phyloP scores from a whole-genome alignment of 2,329 filamentous ascomycete species.

The Trichoderma sp. region DNA sequence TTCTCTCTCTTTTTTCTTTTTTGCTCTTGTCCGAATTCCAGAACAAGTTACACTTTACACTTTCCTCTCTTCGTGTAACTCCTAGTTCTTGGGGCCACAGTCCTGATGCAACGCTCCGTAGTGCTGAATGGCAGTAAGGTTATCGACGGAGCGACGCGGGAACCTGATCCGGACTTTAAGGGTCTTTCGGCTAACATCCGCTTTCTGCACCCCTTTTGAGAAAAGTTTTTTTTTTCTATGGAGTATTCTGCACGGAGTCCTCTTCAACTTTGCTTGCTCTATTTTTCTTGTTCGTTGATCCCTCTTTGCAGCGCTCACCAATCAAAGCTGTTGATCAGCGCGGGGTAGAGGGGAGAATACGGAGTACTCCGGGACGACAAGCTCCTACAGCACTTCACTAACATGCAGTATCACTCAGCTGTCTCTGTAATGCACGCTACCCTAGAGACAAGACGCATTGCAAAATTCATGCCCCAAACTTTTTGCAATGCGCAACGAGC shows the following conservation, averaged over 20 bases:
- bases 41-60: neutral
- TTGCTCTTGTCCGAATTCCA: neutral
- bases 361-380: neutral
- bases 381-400: no score
- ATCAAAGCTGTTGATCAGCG: neutral
- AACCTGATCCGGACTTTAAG: neutral
- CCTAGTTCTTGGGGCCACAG: neutral
- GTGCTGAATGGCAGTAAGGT: slow-evolving; percentile 1
- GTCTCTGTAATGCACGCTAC: neutral
- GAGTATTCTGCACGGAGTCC: no score
- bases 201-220: neutral
- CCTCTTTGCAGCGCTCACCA: neutral
- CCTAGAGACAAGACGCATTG: neutral
- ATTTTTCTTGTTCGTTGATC: neutral
- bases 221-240: neutral
- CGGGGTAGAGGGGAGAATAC: neutral
- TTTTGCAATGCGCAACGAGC: neutral
- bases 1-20: neutral
- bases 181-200: slow-evolving; percentile 8
- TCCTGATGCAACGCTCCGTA: neutral
- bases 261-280: neutral
- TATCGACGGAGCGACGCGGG: neutral
- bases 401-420: neutral
- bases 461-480: neutral
- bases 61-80: neutral